Evolutionary conservation across 129 eudicot species (phyloP), one percentile per base, ranked within the genome.

Genomic region (Tanacetum coccineum): DNA sequence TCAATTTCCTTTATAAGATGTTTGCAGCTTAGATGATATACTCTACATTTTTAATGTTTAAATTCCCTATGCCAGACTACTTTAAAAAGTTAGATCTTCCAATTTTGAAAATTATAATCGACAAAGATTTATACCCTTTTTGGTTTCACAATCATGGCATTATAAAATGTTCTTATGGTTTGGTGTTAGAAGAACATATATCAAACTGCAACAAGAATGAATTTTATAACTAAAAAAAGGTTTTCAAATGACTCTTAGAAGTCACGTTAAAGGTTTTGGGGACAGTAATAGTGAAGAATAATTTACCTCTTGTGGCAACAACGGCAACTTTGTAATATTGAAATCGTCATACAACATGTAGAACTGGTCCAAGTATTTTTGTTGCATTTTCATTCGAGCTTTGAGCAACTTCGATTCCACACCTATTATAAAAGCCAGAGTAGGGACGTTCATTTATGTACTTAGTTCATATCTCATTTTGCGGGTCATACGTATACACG

Each of bases 311-410:
- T 89, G 85, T 45, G 95, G 99, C 50, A 89, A 80, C 76, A 94
- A 77, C 0, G 99, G 97, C 79, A 94, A 66, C 80, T 89, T 94
- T 4, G 97, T 86, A 15, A 94, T 94, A 76, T 94, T 52, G 30
- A 94, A 94, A 59, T 94, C 99, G n/a, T 94, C 99, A 32, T 94
- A 94, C 54, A 94, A 75, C 95, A 87, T 82, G 82, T 94, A 89
- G 67, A 94, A 94, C 63, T 94, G 99, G 72, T 89, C 95, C 26
- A 94, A 76, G 74, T 94, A 94, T 36, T 90, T 89, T 80, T 94
- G 93, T 78, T 94, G 99, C 99, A 94, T 94, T 70, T 78, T 75
- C 97, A 94, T 94, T 72, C 99, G 87, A 79, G 99, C 99, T 81
- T 83, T 94, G 32, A 94, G 99, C 83, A 94, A 77, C 86, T 89